Conservation (phyloP, 306 rosid species). For the Pueraria montana region DNA sequence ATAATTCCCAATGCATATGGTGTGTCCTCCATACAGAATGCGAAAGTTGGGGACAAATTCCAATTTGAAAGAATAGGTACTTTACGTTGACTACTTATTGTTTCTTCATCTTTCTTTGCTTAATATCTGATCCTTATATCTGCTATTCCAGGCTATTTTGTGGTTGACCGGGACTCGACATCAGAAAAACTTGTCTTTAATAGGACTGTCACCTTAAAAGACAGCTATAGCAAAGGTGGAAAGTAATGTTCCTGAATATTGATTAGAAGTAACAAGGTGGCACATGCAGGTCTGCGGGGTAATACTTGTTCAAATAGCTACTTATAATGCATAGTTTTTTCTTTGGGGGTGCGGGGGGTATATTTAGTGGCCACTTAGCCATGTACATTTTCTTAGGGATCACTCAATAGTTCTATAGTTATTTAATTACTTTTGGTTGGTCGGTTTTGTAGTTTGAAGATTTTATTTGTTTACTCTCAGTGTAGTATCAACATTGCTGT, state of each 20-base stretch:
- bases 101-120: conserved; percentile 5
- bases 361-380: conserved; percentile 13
- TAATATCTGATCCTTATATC: conserved; percentile 16
- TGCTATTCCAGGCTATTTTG: conserved; percentile 84
- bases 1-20: conserved; percentile 75
- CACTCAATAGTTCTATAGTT: conserved; percentile 8
- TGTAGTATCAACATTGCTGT: conserved; percentile 6
- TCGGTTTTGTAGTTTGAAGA: conserved; percentile 41
- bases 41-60: conserved; percentile 76
- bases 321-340: neutral
- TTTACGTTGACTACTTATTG: conserved; percentile 35
- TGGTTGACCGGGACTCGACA: conserved; percentile 83
- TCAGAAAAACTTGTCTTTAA: conserved; percentile 86
- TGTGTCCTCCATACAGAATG: conserved; percentile 61
- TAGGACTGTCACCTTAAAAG: conserved; percentile 87
- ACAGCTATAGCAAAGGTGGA: conserved; percentile 76
- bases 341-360: neutral
- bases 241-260: conserved; percentile 57
- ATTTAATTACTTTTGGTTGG: conserved; percentile 20
- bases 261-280: conserved; percentile 30
- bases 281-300: conserved; percentile 12
- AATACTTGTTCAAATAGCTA: conserved; percentile 27
- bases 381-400: conserved; percentile 40
- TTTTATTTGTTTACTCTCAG: conserved; percentile 29
- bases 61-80: conserved; percentile 98